Evolutionary conservation across 2,329 filamentous ascomycete species (phyloP).

Genomic region (Talaromyces islandicus): DNA sequence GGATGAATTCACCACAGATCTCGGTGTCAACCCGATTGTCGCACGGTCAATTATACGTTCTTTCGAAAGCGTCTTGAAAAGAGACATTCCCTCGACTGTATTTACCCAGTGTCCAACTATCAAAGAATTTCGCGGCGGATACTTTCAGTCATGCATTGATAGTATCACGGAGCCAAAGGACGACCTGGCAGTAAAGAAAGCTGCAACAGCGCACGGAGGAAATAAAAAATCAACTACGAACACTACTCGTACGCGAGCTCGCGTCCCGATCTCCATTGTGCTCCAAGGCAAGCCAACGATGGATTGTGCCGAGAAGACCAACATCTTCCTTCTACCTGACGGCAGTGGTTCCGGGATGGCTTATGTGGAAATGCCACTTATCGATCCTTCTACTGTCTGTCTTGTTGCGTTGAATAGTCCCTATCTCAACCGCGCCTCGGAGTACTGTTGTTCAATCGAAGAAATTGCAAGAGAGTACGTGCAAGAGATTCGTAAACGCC

Average conservation of each 20-base stretch:
- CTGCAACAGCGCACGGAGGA: neutral
- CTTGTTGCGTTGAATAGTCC: constrained; percentile 49
- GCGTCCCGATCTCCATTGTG: constrained; percentile 24
- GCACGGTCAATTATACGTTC: neutral
- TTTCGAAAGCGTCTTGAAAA: neutral
- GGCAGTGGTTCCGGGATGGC: constrained; percentile 42
- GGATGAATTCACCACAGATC: neutral
- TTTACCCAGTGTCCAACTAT: neutral
- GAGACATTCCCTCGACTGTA: neutral
- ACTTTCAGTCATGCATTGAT: neutral
- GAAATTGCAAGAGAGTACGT: constrained; percentile 16
- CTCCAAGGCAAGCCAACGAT: constrained; percentile 42
- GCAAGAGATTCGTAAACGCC: constrained; percentile 29
- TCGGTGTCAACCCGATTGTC: neutral
- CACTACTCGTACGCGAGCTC: neutral
- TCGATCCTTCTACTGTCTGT: constrained; percentile 40
- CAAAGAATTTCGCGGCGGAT: neutral
- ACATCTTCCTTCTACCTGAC: constrained; percentile 44
- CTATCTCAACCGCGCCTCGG: constrained; percentile 24
- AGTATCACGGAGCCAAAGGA: neutral
- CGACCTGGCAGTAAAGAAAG: neutral
- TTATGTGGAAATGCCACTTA: constrained; percentile 31
- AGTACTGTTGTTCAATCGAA: neutral
- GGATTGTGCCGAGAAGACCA: constrained; percentile 8
- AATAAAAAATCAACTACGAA: neutral